phyloP scores from a whole-genome alignment of 2,329 filamentous ascomycete species.

The Chrysoporthe cubensis region DNA sequence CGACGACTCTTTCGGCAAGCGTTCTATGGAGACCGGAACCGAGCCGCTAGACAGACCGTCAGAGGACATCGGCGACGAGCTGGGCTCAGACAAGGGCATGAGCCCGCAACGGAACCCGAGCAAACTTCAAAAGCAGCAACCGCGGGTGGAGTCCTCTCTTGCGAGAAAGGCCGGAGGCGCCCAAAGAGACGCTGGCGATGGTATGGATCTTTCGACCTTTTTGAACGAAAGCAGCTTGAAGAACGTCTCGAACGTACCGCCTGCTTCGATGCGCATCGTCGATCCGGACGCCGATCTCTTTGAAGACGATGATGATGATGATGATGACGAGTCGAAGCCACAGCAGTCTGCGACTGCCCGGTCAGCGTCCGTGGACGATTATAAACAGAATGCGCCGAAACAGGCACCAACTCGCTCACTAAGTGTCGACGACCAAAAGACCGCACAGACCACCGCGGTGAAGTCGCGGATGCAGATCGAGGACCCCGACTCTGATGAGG shows the following conservation, averaged over 20 bases:
- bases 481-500: slow-evolving; percentile 67
- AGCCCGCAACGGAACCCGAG: slow-evolving; percentile 42
- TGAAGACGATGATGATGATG: slow-evolving; percentile 41
- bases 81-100: slow-evolving; percentile 16
- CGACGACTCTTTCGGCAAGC: slow-evolving; percentile 64
- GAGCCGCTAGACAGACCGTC: slow-evolving; percentile 50
- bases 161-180: slow-evolving; percentile 44
- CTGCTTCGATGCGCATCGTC: slow-evolving; percentile 62
- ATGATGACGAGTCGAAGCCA: slow-evolving; percentile 37
- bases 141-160: slow-evolving; percentile 52
- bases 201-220: slow-evolving; percentile 48
- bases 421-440: slow-evolving; percentile 51
- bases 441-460: slow-evolving; percentile 54
- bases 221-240: slow-evolving; percentile 50
- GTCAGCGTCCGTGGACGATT: slow-evolving; percentile 47
- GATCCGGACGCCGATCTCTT: slow-evolving; percentile 53
- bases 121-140: slow-evolving; percentile 73
- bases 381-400: slow-evolving; percentile 48
- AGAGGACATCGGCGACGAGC: slow-evolving; percentile 37
- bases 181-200: slow-evolving; percentile 36
- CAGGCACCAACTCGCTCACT: slow-evolving; percentile 45
- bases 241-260: slow-evolving; percentile 59
- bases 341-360: slow-evolving; percentile 39
- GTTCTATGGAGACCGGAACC: slow-evolving; percentile 59
- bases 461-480: slow-evolving; percentile 70